Percentiles rank a stretch among this genome's conserved stretches.
These are phyloP conservation scores for Ophiostoma himal-ulmi DNA, from an alignment of 2,329 filamentous ascomycete species.

Conservation along the genomic window DNA sequence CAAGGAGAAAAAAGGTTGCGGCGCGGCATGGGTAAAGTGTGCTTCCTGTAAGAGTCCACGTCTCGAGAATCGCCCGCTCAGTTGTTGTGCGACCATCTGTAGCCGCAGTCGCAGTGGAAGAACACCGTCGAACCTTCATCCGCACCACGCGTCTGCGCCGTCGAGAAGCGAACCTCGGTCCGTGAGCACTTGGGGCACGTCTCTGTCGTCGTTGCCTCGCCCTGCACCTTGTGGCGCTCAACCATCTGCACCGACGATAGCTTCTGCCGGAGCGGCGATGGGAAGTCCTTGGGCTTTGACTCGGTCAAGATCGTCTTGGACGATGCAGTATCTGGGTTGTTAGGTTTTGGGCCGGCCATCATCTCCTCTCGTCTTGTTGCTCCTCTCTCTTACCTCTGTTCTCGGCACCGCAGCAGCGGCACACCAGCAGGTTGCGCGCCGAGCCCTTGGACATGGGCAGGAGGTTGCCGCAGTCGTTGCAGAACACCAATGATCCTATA, in stretches of 20 bases:
- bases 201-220: conserved; percentile 60
- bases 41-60: neutral
- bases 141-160: conserved; percentile 80
- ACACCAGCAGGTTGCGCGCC: conserved; percentile 68
- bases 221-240: conserved; percentile 69
- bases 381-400: conserved; percentile 57
- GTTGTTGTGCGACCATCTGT: conserved; percentile 59
- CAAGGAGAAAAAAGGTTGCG: neutral
- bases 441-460: conserved; percentile 74
- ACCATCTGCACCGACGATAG: conserved; percentile 80
- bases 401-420: conserved; percentile 78
- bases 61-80: conserved; percentile 31
- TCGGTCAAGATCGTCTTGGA: conserved; percentile 71
- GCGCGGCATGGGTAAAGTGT: neutral
- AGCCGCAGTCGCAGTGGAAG: conserved; percentile 79
- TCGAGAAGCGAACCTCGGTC: conserved; percentile 77
- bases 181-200: conserved; percentile 76
- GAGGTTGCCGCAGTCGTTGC: conserved; percentile 85
- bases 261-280: conserved; percentile 81
- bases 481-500: conserved; percentile 88
- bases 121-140: conserved; percentile 94
- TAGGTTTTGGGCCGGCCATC: neutral
- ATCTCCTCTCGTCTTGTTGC: neutral
- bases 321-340: conserved; percentile 52
- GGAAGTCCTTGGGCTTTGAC: conserved; percentile 87